Conservation (phyloP, 805 yeast genomes). For the Saturnispora hagleri region DNA sequence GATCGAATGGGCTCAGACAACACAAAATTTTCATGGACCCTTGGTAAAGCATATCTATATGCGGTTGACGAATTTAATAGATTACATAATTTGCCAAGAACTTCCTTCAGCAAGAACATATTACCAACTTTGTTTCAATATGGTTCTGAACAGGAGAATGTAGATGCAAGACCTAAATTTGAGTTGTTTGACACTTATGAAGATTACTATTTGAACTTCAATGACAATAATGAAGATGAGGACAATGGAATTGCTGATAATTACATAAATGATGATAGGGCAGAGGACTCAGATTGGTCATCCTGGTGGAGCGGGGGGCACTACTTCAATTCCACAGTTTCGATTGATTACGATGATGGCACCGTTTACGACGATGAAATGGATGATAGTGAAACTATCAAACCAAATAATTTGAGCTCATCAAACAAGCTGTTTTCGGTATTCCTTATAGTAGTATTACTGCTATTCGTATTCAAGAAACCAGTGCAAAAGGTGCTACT, state of each 20-base stretch:
- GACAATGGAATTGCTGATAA: background rate
- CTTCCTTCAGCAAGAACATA: slow-evolving; percentile 43
- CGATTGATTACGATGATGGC: slow-evolving; percentile 6
- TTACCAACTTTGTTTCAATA: slow-evolving; percentile 37
- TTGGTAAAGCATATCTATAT: slow-evolving; percentile 67
- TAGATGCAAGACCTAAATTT: slow-evolving; percentile 36
- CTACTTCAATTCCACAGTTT: background rate
- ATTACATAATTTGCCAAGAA: slow-evolving; percentile 7
- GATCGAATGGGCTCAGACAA: slow-evolving; percentile 54
- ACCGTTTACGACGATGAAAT: slow-evolving; percentile 19
- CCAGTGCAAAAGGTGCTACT: background rate
- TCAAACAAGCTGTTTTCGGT: background rate
- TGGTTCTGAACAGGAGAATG: slow-evolving; percentile 44
- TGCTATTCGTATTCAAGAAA: background rate
- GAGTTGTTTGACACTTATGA: slow-evolving; percentile 16
- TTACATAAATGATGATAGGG: background rate
- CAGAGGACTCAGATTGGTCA: slow-evolving; percentile 22
- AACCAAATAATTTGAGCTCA: slow-evolving; percentile 34
- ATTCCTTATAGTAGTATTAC: background rate
- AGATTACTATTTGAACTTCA: slow-evolving; percentile 6
- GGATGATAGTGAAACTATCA: slow-evolving; percentile 33
- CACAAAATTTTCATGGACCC: slow-evolving; percentile 84
- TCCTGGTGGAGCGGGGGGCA: slow-evolving; percentile 6
- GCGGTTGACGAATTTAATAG: slow-evolving; percentile 41
- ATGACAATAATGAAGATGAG: slow-evolving; percentile 3